phyloP scores from a whole-genome alignment of 2,329 filamentous ascomycete species.

The Chaetomiaceae sp. region DNA sequence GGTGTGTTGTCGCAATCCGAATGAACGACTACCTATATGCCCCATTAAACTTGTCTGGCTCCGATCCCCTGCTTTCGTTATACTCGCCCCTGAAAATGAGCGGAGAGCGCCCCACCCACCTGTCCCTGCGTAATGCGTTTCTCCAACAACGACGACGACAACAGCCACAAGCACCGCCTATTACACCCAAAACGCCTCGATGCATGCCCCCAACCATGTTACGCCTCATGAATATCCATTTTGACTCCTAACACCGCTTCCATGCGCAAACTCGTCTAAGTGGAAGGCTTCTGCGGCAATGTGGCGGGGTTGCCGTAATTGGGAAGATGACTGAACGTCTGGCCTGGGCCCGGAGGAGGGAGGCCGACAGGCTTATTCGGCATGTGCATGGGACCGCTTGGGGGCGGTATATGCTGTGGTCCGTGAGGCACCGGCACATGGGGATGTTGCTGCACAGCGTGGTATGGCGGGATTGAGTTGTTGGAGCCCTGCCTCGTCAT shows the following conservation, averaged over 20 bases:
- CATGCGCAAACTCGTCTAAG: conserved; percentile 29
- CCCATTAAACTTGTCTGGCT: not conserved
- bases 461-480: conserved; percentile 50
- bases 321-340: conserved; percentile 50
- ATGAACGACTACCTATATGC: not conserved
- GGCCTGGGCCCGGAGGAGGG: conserved; percentile 36
- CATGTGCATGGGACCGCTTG: conserved; percentile 37
- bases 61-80: not conserved
- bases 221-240: conserved; percentile 21
- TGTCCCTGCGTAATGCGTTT: not conserved
- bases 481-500: conserved; percentile 56
- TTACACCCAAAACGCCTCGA: conserved; percentile 23
- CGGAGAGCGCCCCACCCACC: not conserved
- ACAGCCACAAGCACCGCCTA: not conserved
- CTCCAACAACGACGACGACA: conserved; percentile 9
- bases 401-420: conserved; percentile 39
- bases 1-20: not conserved
- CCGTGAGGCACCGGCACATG: conserved; percentile 18
- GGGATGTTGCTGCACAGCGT: conserved; percentile 33
- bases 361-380: conserved; percentile 44
- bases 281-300: conserved; percentile 55
- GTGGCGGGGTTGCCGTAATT: conserved; percentile 58
- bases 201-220: conserved; percentile 17
- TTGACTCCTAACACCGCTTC: conserved; percentile 20
- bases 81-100: not conserved